Base-by-base conservation (phyloP, 2,329 filamentous ascomycete genomes). In the Ascomycota sp. region DNA sequence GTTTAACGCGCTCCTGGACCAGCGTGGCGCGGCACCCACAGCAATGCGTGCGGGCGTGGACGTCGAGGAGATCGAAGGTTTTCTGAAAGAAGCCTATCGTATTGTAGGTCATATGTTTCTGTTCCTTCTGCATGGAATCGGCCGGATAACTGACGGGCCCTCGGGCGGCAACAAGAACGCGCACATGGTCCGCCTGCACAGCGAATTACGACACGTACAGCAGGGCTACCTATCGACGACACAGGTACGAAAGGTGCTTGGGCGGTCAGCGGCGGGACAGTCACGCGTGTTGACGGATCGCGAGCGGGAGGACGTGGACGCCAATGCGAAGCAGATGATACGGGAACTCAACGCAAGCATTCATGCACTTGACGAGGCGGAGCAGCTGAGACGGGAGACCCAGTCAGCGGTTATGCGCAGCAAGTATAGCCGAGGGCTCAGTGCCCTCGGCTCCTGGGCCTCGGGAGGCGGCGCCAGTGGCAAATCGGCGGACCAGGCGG, bases 61-160 rank as follows among this genome's bases (percentile, higher is more conserved):
- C 23, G 23, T 33, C 20, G 57, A 65, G 38, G 63, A 53, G 40
- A 65, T 89, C 30, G 80, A 94, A 48, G 77, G 78, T 43, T 98
- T 95, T 48, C 60, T 95, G 22, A 83, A 86, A 47, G 86, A 95
- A 55, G 89, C 89, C 31, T 89, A 92, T 55, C 71, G 77, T 48
- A 94, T 95, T 51, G 85, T 91, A 58, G 44, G 65, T 51, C 30
- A n/a, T n/a, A n/a, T 37, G 10, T 27, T 20, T 8, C 19, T n/a
- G 19, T 21, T 19, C 26, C 13, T 5, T 23, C 21, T 7, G 10
- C 21, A 23, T 10, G 10, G 10, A 10, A 7, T 10, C 21, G 10
- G 21, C 7, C 26, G 26, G 7, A 9, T 7, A n/a, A 12, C 27
- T 28, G 20, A 28, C 17, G n/a, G 12, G 27, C 8, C 27, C 5